phyloP scores from a whole-genome alignment of 805 yeast genomes.

The Saturnispora zaruensis region DNA sequence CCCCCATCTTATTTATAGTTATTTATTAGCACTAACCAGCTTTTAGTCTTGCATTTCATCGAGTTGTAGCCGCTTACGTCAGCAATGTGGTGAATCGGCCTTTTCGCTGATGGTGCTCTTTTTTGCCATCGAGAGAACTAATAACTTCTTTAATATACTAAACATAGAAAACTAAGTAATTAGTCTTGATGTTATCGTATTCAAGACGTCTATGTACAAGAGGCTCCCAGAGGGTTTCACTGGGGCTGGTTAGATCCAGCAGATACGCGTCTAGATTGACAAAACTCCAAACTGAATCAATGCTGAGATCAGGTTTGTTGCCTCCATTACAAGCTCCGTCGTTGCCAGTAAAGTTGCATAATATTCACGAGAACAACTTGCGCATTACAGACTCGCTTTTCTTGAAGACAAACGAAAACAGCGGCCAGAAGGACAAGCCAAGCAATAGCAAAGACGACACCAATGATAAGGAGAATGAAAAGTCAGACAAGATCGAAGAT shows the following conservation, averaged over 20 bases:
- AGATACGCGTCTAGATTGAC: constrained; percentile 13
- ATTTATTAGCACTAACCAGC: neutral
- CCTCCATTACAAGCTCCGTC: neutral
- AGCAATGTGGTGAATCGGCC: neutral
- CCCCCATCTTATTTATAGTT: neutral
- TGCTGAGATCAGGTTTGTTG: constrained; percentile 2
- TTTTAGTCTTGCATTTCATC: neutral
- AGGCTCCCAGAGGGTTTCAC: neutral
- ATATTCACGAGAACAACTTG: neutral
- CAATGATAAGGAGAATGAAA: constrained; percentile 4
- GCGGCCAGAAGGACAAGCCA: neutral
- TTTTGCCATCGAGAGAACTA: constrained; percentile 2
- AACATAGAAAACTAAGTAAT: neutral
- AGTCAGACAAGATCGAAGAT: neutral
- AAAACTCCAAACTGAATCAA: constrained; percentile 14
- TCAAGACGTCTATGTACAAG: constrained; percentile 1
- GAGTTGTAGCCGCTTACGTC: neutral
- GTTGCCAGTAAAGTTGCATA: neutral
- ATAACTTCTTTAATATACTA: neutral
- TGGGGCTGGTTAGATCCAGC: neutral
- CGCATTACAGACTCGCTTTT: neutral
- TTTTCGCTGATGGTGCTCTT: neutral
- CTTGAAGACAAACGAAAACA: constrained; percentile 1
- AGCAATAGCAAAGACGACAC: constrained; percentile 7
- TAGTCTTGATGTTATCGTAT: constrained; percentile 1